Conservation (phyloP, 2,329 filamentous ascomycete genomes). For the Fusarium buxicola region DNA sequence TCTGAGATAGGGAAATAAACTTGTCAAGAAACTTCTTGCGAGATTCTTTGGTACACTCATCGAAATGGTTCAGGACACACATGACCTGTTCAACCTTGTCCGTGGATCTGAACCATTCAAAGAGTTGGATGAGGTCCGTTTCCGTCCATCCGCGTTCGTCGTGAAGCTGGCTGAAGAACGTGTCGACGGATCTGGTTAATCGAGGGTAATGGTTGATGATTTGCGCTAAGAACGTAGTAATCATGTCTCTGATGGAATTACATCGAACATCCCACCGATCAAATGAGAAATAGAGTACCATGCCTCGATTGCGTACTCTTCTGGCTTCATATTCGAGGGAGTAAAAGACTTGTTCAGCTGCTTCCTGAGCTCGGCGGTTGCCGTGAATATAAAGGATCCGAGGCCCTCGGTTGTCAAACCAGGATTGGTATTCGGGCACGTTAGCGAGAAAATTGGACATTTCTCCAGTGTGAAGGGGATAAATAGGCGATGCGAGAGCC, state of each 20-base stretch:
- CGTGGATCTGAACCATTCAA: not conserved
- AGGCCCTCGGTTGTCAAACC: not conserved
- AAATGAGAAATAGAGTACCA: slow-evolving; percentile 12
- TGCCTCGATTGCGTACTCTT: rapidly evolving
- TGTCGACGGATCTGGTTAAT: not conserved
- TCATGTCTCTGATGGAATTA: slow-evolving; percentile 15
- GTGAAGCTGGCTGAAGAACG: not conserved
- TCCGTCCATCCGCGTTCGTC: slow-evolving; percentile 9
- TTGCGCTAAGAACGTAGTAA: slow-evolving; percentile 3
- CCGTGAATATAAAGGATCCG: slow-evolving; percentile 14
- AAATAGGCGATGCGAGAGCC: not conserved
- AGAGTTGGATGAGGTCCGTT: slow-evolving; percentile 6
- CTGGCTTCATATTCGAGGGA: not conserved
- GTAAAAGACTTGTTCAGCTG: not conserved
- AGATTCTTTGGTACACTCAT: not conserved
- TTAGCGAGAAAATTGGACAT: not conserved
- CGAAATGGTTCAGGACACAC: slow-evolving; percentile 1
- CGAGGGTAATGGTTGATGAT: not conserved
- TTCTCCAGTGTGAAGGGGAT: not conserved
- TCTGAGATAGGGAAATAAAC: not conserved
- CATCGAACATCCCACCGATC: slow-evolving; percentile 7
- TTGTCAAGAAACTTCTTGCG: slow-evolving; percentile 3
- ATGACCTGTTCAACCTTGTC: not conserved
- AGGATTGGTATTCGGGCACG: not conserved
- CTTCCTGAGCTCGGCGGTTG: not conserved